phyloP scores from a whole-genome alignment of 495 filamentous ascomycete species.

The Neurospora sp. region DNA sequence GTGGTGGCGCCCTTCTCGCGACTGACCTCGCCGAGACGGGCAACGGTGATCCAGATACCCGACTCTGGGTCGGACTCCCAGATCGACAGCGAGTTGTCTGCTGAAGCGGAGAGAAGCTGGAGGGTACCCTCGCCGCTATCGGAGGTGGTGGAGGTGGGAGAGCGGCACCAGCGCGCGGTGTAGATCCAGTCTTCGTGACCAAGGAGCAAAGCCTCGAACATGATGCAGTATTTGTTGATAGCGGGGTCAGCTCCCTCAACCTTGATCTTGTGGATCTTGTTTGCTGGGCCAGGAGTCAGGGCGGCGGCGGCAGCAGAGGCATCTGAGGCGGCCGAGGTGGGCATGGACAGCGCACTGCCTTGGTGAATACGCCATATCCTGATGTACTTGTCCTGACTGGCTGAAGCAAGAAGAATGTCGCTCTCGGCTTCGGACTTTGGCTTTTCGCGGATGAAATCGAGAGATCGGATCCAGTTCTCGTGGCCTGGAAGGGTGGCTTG shows the following conservation, averaged over 20 bases:
- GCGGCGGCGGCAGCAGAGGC: conserved; percentile 27
- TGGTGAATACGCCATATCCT: conserved; percentile 81
- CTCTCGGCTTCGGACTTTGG: conserved; percentile 32
- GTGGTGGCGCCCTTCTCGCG: conserved; percentile 89
- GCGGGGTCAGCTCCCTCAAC: conserved; percentile 23
- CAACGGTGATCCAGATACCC: conserved; percentile 78
- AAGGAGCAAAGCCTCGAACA: conserved; percentile 88
- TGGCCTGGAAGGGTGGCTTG: conserved; percentile 78
- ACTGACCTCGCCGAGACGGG: conserved; percentile 85
- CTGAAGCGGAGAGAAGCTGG: conserved; percentile 81
- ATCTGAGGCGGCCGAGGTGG: conserved; percentile 29
- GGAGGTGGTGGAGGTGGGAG: conserved; percentile 16
- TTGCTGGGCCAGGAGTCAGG: conserved; percentile 47
- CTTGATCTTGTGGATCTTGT: conserved; percentile 68
- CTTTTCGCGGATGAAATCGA: conserved; percentile 63
- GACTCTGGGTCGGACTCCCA: conserved; percentile 78
- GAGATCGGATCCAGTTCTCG: conserved; percentile 86
- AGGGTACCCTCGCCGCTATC: conserved; percentile 29
- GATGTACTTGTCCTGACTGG: conserved; percentile 96
- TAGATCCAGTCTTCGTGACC: conserved; percentile 99
- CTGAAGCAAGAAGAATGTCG: conserved; percentile 80
- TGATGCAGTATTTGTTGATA: conserved; percentile 55
- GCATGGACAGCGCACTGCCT: conserved; percentile 50
- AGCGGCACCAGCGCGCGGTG: conserved; percentile 63
- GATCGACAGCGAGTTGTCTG: conserved; percentile 86